phyloP scores from a whole-genome alignment of 106 monocot genomes.

The Allium fistulosum region DNA sequence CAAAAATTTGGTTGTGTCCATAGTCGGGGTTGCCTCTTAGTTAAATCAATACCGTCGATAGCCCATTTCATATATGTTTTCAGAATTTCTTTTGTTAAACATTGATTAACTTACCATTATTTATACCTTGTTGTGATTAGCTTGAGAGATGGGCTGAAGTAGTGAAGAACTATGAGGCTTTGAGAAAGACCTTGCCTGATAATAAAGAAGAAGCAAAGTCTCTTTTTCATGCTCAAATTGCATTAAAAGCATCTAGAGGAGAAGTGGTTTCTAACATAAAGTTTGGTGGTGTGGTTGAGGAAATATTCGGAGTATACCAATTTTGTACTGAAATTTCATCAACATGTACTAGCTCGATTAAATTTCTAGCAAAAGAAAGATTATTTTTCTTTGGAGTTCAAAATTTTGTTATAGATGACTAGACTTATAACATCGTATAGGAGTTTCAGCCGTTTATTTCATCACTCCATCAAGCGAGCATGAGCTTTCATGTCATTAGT shows the following conservation, averaged over 20 bases:
- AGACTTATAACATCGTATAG: conserved; percentile 19
- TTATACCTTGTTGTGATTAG: too few relatives aligned
- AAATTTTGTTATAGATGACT: neutral
- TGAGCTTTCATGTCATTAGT: too few relatives aligned
- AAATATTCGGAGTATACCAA: conserved; percentile 47
- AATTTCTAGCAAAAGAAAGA: too few relatives aligned
- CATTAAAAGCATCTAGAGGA: conserved; percentile 56
- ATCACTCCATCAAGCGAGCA: conserved; percentile 37
- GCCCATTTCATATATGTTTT: too few relatives aligned
- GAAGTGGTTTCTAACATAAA: conserved; percentile 76
- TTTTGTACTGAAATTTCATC: conserved; percentile 53
- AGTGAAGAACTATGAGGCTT: too few relatives aligned
- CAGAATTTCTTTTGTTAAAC: too few relatives aligned
- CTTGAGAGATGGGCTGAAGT: too few relatives aligned
- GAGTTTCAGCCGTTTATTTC: conserved; percentile 76
- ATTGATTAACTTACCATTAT: too few relatives aligned
- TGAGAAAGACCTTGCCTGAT: conserved; percentile 63
- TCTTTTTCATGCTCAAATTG: conserved; percentile 67
- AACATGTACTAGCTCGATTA: conserved; percentile 30
- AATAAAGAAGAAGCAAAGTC: conserved; percentile 70
- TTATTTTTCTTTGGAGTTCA: neutral
- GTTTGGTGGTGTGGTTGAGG: conserved; percentile 68
- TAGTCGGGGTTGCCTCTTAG: too few relatives aligned
- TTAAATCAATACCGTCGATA: too few relatives aligned
- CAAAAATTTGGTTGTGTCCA: conserved; percentile 68